Evolutionary conservation across 129 eudicot genomes (phyloP).

Genomic region (Gnaphalium uliginosum): DNA sequence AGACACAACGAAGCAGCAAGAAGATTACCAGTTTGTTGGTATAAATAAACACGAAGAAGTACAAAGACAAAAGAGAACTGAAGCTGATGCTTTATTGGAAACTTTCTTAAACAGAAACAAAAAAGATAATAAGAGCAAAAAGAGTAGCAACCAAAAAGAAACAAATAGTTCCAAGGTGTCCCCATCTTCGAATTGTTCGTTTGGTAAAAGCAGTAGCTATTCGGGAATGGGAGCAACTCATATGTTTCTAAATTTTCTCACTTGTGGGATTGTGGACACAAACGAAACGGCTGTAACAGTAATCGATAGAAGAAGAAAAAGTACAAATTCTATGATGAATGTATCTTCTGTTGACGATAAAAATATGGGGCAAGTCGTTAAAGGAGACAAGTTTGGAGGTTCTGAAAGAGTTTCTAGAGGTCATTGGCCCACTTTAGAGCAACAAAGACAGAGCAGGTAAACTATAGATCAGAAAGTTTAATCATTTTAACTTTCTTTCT

Average conservation of each 20-base stretch:
- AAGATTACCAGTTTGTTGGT: constrained; percentile 31
- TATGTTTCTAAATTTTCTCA: constrained; percentile 50
- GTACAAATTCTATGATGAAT: constrained; percentile 23
- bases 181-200: constrained; percentile 26
- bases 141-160: constrained; percentile 22
- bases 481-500: not conserved
- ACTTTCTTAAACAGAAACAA: constrained; percentile 26
- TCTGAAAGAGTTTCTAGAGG: constrained; percentile 45
- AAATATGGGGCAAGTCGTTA: constrained; percentile 31
- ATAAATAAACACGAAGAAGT: constrained; percentile 33
- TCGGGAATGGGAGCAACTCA: constrained; percentile 44
- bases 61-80: constrained; percentile 23
- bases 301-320: constrained; percentile 32
- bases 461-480: not conserved
- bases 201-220: constrained; percentile 48
- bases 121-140: constrained; percentile 35
- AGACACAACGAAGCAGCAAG: constrained; percentile 41
- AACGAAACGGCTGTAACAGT: constrained; percentile 54
- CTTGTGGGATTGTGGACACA: constrained; percentile 65
- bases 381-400: constrained; percentile 53
- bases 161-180: constrained; percentile 25
- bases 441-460: constrained; percentile 30
- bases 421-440: constrained; percentile 29
- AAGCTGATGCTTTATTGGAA: constrained; percentile 31
- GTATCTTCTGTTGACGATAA: constrained; percentile 23